These are phyloP conservation scores for Friedmanniomyces endolithicus DNA, from an alignment of 495 filamentous ascomycete species.

Conservation along the genomic window DNA sequence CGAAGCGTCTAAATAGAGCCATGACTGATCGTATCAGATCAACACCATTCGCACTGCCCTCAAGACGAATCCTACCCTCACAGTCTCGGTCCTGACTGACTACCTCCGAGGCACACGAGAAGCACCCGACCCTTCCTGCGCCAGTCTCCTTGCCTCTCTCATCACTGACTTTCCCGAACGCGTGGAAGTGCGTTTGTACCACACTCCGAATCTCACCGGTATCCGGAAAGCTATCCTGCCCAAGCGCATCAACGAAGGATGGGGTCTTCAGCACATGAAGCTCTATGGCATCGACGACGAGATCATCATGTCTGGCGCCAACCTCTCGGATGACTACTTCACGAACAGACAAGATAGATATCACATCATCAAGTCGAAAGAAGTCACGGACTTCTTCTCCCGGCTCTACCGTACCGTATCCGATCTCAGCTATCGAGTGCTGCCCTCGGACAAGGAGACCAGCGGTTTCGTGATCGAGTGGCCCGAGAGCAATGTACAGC, in stretches of 20 bases:
- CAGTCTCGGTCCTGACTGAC: constrained; percentile 87
- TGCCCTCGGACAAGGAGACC: constrained; percentile 38
- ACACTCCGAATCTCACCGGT: constrained; percentile 91
- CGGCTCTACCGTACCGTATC: constrained; percentile 63
- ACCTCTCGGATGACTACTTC: constrained; percentile 90
- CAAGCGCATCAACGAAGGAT: constrained; percentile 88
- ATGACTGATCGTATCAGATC: constrained; percentile 40
- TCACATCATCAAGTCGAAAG: constrained; percentile 70
- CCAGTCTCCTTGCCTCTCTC: constrained; percentile 74
- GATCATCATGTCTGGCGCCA: constrained; percentile 89
- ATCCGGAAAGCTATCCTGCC: constrained; percentile 72
- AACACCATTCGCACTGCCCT: constrained; percentile 66
- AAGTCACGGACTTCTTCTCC: constrained; percentile 72
- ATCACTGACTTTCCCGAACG: constrained; percentile 73
- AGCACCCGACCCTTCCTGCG: constrained; percentile 74
- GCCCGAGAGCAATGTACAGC: constrained; percentile 61
- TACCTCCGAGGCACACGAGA: constrained; percentile 84
- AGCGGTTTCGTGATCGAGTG: constrained; percentile 64
- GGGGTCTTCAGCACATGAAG: constrained; percentile 99
- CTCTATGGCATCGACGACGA: constrained; percentile 94
- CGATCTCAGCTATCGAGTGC: constrained; percentile 67
- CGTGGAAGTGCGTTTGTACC: constrained; percentile 94
- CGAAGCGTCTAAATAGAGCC: background rate
- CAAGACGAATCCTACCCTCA: constrained; percentile 56
- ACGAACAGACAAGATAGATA: constrained; percentile 92